These are phyloP conservation scores for Cutaneotrichosporon dermatis DNA, from an alignment of 1,284 basidiomycete species.

Conservation along the genomic window DNA sequence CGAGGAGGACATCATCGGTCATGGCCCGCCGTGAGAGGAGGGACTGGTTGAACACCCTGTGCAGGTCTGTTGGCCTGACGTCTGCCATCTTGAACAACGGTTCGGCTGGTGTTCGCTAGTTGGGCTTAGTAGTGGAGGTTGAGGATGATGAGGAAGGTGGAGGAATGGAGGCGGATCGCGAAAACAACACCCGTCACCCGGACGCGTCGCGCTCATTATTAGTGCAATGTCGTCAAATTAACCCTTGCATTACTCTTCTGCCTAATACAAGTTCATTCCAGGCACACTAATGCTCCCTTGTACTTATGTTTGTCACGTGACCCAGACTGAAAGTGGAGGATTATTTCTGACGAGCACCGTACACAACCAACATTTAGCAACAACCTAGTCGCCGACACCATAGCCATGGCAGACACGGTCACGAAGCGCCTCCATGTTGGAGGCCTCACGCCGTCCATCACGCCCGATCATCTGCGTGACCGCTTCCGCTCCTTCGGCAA, in stretches of 20 bases:
- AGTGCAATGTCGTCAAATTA: not conserved
- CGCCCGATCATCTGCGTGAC: conserved; percentile 40
- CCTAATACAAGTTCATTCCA: too few species aligned
- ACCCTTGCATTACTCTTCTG: not conserved
- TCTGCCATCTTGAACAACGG: not conserved
- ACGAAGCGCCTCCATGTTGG: conserved; percentile 44
- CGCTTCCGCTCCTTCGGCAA: conserved; percentile 44
- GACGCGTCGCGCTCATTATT: not conserved
- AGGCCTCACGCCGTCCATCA: conserved; percentile 44
- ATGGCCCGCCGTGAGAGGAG: conserved; percentile 39
- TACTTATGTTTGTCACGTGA: not conserved
- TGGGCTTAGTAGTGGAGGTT: too few species aligned
- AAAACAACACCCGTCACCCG: not conserved
- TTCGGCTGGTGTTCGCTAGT: too few species aligned
- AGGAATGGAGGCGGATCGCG: not conserved
- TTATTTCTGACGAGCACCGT: conserved; percentile 5
- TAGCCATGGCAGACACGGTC: conserved; percentile 20
- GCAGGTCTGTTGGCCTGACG: conserved; percentile 35
- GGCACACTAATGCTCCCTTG: too few species aligned
- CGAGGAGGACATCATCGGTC: conserved; percentile 32
- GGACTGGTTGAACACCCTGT: conserved; percentile 41
- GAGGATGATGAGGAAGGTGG: not conserved
- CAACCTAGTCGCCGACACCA: not conserved
- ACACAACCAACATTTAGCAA: not conserved
- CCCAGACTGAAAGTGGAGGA: not conserved